phyloP scores from a whole-genome alignment of 192 early-diverging fungal species.

The Spinellus fusiger region DNA sequence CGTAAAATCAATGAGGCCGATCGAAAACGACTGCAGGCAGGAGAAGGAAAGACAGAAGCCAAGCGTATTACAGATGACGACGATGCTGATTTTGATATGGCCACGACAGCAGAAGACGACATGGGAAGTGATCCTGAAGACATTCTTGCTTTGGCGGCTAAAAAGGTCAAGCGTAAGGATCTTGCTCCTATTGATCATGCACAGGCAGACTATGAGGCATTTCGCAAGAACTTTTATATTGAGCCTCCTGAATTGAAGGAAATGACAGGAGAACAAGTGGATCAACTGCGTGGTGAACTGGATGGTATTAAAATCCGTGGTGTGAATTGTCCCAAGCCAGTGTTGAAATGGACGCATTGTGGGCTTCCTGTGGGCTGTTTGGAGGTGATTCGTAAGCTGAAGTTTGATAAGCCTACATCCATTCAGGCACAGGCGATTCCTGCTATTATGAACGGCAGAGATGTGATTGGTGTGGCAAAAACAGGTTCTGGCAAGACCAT shows the following conservation, averaged over 20 bases:
- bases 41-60: constrained; percentile 9
- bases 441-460: constrained; percentile 91
- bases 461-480: constrained; percentile 94
- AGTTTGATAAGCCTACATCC: constrained; percentile 80
- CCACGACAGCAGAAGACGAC: constrained; percentile 28
- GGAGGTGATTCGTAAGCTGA: constrained; percentile 75
- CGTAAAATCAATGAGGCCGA: constrained; percentile 62
- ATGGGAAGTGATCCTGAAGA: constrained; percentile 61
- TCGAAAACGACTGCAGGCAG: constrained; percentile 27
- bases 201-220: constrained; percentile 77
- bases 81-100: constrained; percentile 32
- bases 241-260: constrained; percentile 87
- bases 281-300: constrained; percentile 74
- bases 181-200: constrained; percentile 82
- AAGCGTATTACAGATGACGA: constrained; percentile 16
- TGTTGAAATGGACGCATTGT: constrained; percentile 91
- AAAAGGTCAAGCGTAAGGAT: constrained; percentile 88
- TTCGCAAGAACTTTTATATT: constrained; percentile 91
- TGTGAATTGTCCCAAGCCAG: constrained; percentile 86
- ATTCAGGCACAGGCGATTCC: constrained; percentile 94
- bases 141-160: constrained; percentile 73
- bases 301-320: constrained; percentile 90
- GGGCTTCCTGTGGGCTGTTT: constrained; percentile 78
- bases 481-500: constrained; percentile 94
- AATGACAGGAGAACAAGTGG: constrained; percentile 79